Base-by-base conservation (phyloP, 164 flowering plant species). In the Amborella trichopoda region DNA sequence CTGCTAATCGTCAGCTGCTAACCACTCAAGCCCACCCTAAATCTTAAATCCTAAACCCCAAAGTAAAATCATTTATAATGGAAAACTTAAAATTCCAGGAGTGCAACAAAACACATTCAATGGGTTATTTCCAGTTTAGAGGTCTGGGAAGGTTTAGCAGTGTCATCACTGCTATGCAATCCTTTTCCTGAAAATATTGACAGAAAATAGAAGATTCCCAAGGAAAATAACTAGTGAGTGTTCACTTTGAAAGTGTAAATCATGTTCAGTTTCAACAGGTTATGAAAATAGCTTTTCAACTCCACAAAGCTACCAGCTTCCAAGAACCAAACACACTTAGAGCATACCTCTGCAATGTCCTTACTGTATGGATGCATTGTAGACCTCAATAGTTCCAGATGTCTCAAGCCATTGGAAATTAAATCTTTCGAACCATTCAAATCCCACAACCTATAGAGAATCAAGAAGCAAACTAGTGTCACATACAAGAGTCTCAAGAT, bases 331-430 rank as follows among this genome's bases (percentile, higher is more conserved):
- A 37, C 16, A 21, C 6, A 8, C 16, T n/a, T 8, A 1, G 24
- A 50, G 40, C 72, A 60, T 52, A 78, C 94, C 75, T 80, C 75
- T 40, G 90, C 93, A 61, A 82, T 63, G 28, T 60, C 60, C 72
- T 73, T 84, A 67, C 76, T 88, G 59, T 69, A 78, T 12, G 77
- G 55, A 63, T 88, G 94, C 57, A 78, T 47, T 33, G 49, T 46
- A 47, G 72, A 64, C 57, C 65, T 71, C 52, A 84, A 63, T 41
- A 60, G 22, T 52, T 61, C 45, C 51, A 75, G 67, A 58, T 76
- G 62, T 46, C 46, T 53, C 56, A 69, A 49, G 52, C 74, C 81
- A 67, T 73, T 64, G 38, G 61, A 54, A 33, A 84, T 40, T 23
- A 54, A 25, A 57, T 46, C 21, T 47, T 37, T 39, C 16, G 62